Evolutionary conservation across 2,329 filamentous ascomycete species (phyloP).

Genomic region (Colletotrichum cordylinicola): DNA sequence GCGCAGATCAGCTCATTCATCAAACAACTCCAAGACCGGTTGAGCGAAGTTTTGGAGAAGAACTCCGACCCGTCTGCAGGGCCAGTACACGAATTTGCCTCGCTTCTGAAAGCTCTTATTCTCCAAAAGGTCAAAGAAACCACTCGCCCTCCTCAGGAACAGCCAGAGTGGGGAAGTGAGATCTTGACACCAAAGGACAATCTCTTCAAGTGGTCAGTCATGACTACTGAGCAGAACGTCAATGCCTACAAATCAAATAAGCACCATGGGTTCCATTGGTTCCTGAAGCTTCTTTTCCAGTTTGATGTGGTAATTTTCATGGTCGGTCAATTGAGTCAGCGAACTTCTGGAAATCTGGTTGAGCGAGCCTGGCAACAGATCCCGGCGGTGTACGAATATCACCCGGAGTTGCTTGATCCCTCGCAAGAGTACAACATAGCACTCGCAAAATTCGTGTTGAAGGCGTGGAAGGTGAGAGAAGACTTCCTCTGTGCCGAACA

Average conservation of each 20-base stretch:
- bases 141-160: slow-evolving; percentile 48
- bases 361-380: slow-evolving; percentile 58
- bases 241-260: slow-evolving; percentile 45
- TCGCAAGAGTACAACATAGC: slow-evolving; percentile 12
- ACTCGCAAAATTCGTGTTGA: not conserved
- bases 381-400: slow-evolving; percentile 50
- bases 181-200: slow-evolving; percentile 55
- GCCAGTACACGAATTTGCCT: slow-evolving; percentile 55
- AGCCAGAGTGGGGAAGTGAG: slow-evolving; percentile 55
- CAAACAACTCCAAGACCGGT: slow-evolving; percentile 43
- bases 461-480: not conserved
- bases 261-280: slow-evolving; percentile 57
- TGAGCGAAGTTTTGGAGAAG: slow-evolving; percentile 50
- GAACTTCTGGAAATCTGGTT: slow-evolving; percentile 53
- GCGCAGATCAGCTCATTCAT: slow-evolving; percentile 45
- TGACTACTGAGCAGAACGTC: slow-evolving; percentile 51
- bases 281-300: slow-evolving; percentile 58
- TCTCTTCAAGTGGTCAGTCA: slow-evolving; percentile 59
- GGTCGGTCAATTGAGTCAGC: slow-evolving; percentile 56
- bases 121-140: slow-evolving; percentile 54
- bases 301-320: slow-evolving; percentile 62
- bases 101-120: slow-evolving; percentile 50
- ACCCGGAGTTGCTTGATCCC: slow-evolving; percentile 55
- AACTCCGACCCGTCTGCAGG: slow-evolving; percentile 58
- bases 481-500: not conserved